Percentiles rank a stretch among this genome's conserved stretches.
Evolutionary conservation across 169 alveolate genomes (phyloP).

Genomic region (Plasmodium knowlesi): DNA sequence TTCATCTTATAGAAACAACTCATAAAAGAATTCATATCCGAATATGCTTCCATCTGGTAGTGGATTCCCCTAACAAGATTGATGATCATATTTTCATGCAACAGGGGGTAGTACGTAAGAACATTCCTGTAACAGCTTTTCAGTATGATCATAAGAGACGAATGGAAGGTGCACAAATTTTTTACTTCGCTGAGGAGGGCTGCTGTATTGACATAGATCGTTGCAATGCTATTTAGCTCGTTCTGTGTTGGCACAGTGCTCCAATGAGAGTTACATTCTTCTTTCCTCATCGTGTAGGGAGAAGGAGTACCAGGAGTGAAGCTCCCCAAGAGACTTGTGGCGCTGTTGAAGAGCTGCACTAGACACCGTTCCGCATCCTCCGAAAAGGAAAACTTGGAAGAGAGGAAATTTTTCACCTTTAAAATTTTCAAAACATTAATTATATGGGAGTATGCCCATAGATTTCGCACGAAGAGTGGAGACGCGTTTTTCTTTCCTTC

Average conservation of each 20-base stretch:
- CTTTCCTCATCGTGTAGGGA: not conserved
- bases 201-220: constrained; percentile 27
- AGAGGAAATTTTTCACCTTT: constrained; percentile 7
- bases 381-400: not conserved
- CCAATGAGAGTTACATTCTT: not conserved
- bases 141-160: not conserved
- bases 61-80: constrained; percentile 14
- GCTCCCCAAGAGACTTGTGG: not conserved
- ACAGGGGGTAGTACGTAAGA: not conserved
- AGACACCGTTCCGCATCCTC: constrained; percentile 1
- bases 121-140: not conserved
- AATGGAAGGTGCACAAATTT: not conserved
- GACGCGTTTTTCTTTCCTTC: not conserved
- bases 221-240: constrained; percentile 34
- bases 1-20: not conserved
- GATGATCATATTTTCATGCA: constrained; percentile 38
- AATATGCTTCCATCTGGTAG: not conserved
- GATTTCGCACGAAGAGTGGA: not conserved
- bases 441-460: constrained; percentile 44
- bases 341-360: not conserved
- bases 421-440: constrained; percentile 26
- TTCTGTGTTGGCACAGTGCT: constrained; percentile 10
- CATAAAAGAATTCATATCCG: not conserved
- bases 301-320: not conserved
- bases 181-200: not conserved